Evolutionary conservation across 495 filamentous ascomycete genomes (phyloP), one percentile per base, ranked within the genome.

Genomic region (Penicillium pulvis): DNA sequence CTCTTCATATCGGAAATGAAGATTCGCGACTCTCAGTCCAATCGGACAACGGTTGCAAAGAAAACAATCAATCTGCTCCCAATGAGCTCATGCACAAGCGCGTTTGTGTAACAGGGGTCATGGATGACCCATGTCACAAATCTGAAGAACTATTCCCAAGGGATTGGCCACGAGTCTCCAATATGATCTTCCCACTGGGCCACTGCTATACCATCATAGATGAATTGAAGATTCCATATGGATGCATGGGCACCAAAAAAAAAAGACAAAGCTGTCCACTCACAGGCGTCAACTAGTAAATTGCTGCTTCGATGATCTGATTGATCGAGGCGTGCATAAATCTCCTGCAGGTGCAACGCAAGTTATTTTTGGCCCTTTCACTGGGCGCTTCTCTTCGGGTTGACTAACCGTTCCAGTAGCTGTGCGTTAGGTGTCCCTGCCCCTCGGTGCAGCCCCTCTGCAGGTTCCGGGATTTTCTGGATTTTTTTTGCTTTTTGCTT

Each of bases 311-410:
- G 43, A 31, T 26, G 31, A 39, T 62, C 60, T 61, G 52, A 69
- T 69, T 69, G 66, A 55, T 56, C 63, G 12, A 48, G 43, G 17
- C 55, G 50, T 69, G 66, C 66, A 69, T 64, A 62, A 62, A 53
- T 62, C 7, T 49, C 42, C 59, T 67, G 67, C 66, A 69, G 64
- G 58, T 62, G 66, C 55, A 63, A 57, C 42, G 60, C 63, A 53
- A 56, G 67, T 67, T 69, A 69, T 69, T 69, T 65, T 65, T 61
- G 61, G 53, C 49, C 58, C 63, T 59, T 68, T 60, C 23, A 44
- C 53, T 58, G 52, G 58, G 63, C 63, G 63, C 63, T 66, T 68
- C 58, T 43, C 17, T 16, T 56, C 60, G 46, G 51, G 28, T 47
- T 55, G 39, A 14, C 41, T 63, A 59, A 52, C 56, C 55, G 51